These are phyloP conservation scores for Pythium grandisporangium DNA, from an alignment of 352 stramenopile genomes.

Conservation along the genomic window DNA sequence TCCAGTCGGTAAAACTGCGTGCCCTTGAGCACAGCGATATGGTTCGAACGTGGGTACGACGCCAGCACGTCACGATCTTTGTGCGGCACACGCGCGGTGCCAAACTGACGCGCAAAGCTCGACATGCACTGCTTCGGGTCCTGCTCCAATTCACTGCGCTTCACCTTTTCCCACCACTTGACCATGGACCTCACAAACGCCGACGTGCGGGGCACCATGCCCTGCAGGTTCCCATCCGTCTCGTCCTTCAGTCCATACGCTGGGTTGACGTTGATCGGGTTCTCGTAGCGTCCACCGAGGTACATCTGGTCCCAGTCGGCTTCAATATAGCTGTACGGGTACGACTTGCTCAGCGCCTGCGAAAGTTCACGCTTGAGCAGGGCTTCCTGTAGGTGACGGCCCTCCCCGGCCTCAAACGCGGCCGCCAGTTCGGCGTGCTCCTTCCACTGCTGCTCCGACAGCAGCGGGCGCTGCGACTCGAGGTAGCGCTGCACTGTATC, in stretches of 20 bases:
- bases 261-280: constrained; percentile 89
- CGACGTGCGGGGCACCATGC: constrained; percentile 58
- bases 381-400: constrained; percentile 21
- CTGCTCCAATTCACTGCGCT: constrained; percentile 80
- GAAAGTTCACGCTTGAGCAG: constrained; percentile 46
- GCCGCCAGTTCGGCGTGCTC: constrained; percentile 37
- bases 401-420: constrained; percentile 27
- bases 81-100: constrained; percentile 75
- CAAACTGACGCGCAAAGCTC: constrained; percentile 81
- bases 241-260: constrained; percentile 81
- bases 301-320: constrained; percentile 90
- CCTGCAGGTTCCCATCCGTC: constrained; percentile 61
- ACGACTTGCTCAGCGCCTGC: constrained; percentile 70
- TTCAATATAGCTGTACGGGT: constrained; percentile 92
- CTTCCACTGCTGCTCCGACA: constrained; percentile 32
- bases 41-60: constrained; percentile 62
- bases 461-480: constrained; percentile 37
- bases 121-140: constrained; percentile 89
- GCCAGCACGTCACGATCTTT: constrained; percentile 61
- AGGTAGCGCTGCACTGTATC: constrained; percentile 73
- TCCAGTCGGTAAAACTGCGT: constrained; percentile 82
- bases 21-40: constrained; percentile 86
- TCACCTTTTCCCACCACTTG: constrained; percentile 88
- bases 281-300: constrained; percentile 80
- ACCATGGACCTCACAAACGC: constrained; percentile 72